Percentiles rank a stretch among this genome's conserved stretches.
Conservation (phyloP, 441 rosid genomes). For the Hura crepitans region DNA sequence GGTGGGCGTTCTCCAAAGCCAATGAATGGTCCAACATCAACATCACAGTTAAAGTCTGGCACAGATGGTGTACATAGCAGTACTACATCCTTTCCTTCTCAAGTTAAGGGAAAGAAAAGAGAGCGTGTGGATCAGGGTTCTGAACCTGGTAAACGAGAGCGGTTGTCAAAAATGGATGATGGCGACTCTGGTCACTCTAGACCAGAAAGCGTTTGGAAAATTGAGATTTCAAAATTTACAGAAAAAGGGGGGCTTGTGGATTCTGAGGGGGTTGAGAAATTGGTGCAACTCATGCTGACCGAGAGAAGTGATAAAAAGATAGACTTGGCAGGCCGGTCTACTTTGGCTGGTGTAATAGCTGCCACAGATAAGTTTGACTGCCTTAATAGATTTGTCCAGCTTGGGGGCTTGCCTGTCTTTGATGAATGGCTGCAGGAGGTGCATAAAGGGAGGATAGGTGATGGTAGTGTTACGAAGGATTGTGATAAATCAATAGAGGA, state of each 20-base stretch:
- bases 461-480: slow-evolving; percentile 59
- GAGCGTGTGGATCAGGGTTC: slow-evolving; percentile 73
- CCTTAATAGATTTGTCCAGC: slow-evolving; percentile 73
- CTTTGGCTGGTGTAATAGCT: slow-evolving; percentile 78
- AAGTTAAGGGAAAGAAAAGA: slow-evolving; percentile 85
- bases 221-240: slow-evolving; percentile 67
- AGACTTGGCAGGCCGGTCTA: slow-evolving; percentile 60
- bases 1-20: slow-evolving; percentile 88
- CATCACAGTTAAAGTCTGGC: slow-evolving; percentile 57
- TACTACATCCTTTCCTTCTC: slow-evolving; percentile 55
- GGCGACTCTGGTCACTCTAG: slow-evolving; percentile 48
- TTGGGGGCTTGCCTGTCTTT: slow-evolving; percentile 73
- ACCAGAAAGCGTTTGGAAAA: slow-evolving; percentile 52
- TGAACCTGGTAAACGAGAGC: slow-evolving; percentile 79
- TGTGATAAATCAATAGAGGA: slow-evolving; percentile 68
- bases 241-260: slow-evolving; percentile 81
- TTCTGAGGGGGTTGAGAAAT: slow-evolving; percentile 66
- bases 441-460: slow-evolving; percentile 79
- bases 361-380: slow-evolving; percentile 81
- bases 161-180: slow-evolving; percentile 54
- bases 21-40: slow-evolving; percentile 66
- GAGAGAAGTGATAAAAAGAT: slow-evolving; percentile 65
- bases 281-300: slow-evolving; percentile 69
- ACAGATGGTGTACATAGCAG: slow-evolving; percentile 55
- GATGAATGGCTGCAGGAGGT: slow-evolving; percentile 97